Base-by-base conservation (phyloP, 2,329 filamentous ascomycete genomes). In the Huntiella moniliformis region DNA sequence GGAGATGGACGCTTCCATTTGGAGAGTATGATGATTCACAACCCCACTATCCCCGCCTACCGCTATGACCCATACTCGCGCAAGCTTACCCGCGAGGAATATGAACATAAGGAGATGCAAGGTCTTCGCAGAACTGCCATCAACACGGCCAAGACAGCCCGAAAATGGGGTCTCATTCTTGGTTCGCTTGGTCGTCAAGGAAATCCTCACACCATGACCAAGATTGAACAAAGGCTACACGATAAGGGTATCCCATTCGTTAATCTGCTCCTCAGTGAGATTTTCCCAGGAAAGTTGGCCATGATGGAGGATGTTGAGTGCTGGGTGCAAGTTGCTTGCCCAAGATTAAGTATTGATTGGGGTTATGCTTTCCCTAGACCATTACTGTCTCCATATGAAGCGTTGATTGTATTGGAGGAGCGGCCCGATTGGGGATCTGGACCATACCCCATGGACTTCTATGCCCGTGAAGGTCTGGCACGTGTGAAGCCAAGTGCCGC, bases 21-120 rank as follows among this genome's bases (percentile, higher is more conserved):
- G 38, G 91, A 98, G 63, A 92, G 84, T 56, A 88, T 92, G 56
- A 98, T 98, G 88, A 98, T 98, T 53, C 91, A 96, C 58, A 98
- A 98, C 62, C 91, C 92, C 0, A 64, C 68, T 4, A 74, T 95
- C 33, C 83, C 88, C 1, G 88, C 92, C 2, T 98, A 95, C 63
- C 75, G 91, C 52, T 98, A 98, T 61, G 91, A 98, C 58, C 91
- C 92, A 0, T 98, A 98, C 64, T 91, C 86, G 8, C 76, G 88
- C 42, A 85, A 83, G 49, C 73, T 98, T 22, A 95, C 88, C 2
- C 79, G 83, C 52, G 92, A 98, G 63, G 80, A 74, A 17, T 98
- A 98, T 61, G 82, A 82, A 37, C 91, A 98, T 60, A 74, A 82
- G 17, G 86, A 93, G 58, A 91, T 98, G 72, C 82, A 93, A 56